Evolutionary conservation across 2,329 filamentous ascomycete genomes (phyloP).

Genomic region (Sporothrix phasma): DNA sequence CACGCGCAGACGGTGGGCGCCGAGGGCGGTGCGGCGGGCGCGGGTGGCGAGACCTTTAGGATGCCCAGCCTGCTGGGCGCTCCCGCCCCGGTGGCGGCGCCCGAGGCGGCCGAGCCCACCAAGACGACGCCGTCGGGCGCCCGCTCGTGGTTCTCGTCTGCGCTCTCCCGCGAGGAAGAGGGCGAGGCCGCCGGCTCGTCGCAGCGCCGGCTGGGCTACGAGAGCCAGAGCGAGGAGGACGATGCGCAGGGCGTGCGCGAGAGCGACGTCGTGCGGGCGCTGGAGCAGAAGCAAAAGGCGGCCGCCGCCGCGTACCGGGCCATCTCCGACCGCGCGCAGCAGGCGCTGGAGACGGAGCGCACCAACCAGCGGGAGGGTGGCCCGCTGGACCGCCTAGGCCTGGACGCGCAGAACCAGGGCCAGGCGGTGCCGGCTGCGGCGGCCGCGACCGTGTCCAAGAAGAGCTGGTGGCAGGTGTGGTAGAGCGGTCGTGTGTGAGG

Average conservation of each 20-base stretch:
- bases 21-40: not conserved
- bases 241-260: slow-evolving; percentile 23
- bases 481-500: not conserved
- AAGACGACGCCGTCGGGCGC: not conserved
- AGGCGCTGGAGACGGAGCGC: slow-evolving; percentile 39
- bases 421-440: not conserved
- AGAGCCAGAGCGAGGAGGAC: slow-evolving; percentile 28
- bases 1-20: slow-evolving; percentile 39
- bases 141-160: slow-evolving; percentile 30
- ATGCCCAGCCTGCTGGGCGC: slow-evolving; percentile 42
- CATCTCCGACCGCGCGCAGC: slow-evolving; percentile 30
- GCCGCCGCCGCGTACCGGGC: slow-evolving; percentile 22
- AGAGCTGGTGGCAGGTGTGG: slow-evolving; percentile 31
- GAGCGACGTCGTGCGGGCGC: slow-evolving; percentile 25
- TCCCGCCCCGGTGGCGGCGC: slow-evolving; percentile 23
- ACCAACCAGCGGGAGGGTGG: slow-evolving; percentile 42
- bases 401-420: slow-evolving; percentile 24
- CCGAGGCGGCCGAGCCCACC: slow-evolving; percentile 19
- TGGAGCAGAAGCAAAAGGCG: slow-evolving; percentile 23
- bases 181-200: slow-evolving; percentile 20
- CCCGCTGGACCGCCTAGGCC: slow-evolving; percentile 40
- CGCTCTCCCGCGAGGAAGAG: slow-evolving; percentile 30
- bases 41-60: slow-evolving; percentile 26
- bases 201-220: slow-evolving; percentile 24
- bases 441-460: slow-evolving; percentile 28